phyloP scores from a whole-genome alignment of 495 filamentous ascomycete genomes.

The Penicillium simplicissimum region DNA sequence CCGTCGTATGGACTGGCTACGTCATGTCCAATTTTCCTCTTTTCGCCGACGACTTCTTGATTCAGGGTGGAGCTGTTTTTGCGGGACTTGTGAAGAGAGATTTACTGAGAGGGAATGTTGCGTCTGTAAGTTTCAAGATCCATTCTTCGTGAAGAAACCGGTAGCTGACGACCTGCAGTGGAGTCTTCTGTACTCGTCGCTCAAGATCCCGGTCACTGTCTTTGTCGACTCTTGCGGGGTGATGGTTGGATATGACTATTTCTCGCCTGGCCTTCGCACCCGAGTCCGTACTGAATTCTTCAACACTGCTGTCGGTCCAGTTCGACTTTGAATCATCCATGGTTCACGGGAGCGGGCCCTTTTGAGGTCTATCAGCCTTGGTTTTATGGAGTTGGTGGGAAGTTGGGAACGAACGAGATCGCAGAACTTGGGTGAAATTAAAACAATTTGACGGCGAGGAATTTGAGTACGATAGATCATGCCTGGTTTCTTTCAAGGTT shows the following conservation, averaged over 20 bases:
- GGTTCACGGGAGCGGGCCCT: too few relatives aligned
- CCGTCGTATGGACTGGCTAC: slow-evolving; percentile 19
- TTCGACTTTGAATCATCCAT: background rate
- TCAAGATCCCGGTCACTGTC: slow-evolving; percentile 25
- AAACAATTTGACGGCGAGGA: background rate
- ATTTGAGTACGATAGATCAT: too few relatives aligned
- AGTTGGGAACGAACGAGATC: background rate
- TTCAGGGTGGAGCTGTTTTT: slow-evolving; percentile 22
- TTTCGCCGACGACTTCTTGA: slow-evolving; percentile 22
- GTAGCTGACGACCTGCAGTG: slow-evolving; percentile 17
- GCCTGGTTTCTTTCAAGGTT: too few relatives aligned
- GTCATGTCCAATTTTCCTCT: slow-evolving; percentile 28
- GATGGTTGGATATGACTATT: slow-evolving; percentile 34
- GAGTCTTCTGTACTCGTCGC: slow-evolving; percentile 27
- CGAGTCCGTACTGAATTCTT: slow-evolving; percentile 29
- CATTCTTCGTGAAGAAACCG: background rate
- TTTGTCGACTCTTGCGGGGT: slow-evolving; percentile 26
- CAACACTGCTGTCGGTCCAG: slow-evolving; percentile 14
- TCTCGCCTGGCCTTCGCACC: slow-evolving; percentile 27
- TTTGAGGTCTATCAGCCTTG: background rate
- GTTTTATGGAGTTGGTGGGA: background rate
- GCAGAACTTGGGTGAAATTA: background rate
- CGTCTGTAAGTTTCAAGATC: slow-evolving; percentile 15
- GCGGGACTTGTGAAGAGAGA: slow-evolving; percentile 23
- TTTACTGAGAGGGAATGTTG: slow-evolving; percentile 14